These are phyloP conservation scores for Halophytophthora polymorphica DNA, from an alignment of 352 stramenopile genomes.

Conservation along the genomic window DNA sequence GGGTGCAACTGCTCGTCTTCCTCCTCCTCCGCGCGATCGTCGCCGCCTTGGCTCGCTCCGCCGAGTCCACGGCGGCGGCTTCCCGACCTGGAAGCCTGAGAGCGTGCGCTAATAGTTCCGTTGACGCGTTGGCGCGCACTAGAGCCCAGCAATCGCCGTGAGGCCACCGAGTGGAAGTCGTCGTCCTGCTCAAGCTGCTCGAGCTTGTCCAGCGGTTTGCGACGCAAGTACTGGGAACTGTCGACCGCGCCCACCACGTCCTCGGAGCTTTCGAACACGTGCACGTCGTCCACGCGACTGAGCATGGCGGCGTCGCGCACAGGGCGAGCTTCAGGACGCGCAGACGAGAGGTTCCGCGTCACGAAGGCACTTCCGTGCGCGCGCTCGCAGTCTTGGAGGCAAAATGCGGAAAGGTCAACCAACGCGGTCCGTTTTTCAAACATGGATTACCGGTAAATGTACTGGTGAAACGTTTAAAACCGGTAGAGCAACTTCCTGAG, in stretches of 20 bases:
- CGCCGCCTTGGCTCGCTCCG: conserved; percentile 1
- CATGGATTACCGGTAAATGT: not conserved
- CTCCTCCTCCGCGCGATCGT: conserved; percentile 13
- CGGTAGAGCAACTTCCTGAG: too few species aligned
- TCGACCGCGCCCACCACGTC: conserved; percentile 45
- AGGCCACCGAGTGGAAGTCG: not conserved
- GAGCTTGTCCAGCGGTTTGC: conserved; percentile 7
- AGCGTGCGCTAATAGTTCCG: not conserved
- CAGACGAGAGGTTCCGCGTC: not conserved
- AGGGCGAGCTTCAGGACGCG: not conserved
- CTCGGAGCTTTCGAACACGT: conserved; percentile 61
- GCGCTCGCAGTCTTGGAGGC: too few species aligned
- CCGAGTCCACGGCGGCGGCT: too few species aligned
- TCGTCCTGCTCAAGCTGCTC: not conserved
- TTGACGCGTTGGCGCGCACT: conserved; percentile 1
- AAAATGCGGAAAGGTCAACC: not conserved
- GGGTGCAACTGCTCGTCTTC: conserved; percentile 32
- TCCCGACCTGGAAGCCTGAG: too few species aligned
- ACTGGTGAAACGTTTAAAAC: too few species aligned
- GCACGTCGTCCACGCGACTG: conserved; percentile 52
- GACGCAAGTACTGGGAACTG: conserved; percentile 9
- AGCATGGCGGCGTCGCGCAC: conserved; percentile 30
- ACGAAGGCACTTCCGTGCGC: too few species aligned
- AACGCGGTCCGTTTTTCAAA: not conserved
- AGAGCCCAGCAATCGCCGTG: not conserved